A percentile compares a stretch with the other conserved stretches of the same genome.
These are phyloP conservation scores for Rhododendron ferrugineum DNA, from an alignment of 148 eudicot species.

Conservation along the genomic window DNA sequence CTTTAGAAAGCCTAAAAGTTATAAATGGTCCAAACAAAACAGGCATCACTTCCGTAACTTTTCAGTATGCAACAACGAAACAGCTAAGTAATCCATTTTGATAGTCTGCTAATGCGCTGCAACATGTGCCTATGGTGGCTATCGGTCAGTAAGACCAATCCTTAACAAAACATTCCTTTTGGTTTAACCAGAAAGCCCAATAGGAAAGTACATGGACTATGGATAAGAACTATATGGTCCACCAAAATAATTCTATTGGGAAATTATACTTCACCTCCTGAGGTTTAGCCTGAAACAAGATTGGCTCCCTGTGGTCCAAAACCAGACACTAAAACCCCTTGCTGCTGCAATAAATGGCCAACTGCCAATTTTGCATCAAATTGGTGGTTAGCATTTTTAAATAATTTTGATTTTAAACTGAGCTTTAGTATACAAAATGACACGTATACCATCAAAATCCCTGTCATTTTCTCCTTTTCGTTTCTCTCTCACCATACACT, in stretches of 20 bases:
- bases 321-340: not conserved
- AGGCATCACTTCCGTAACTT: not conserved
- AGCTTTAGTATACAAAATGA: not conserved
- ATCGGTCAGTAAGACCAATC: not conserved
- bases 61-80: not conserved
- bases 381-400: not conserved
- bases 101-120: not conserved
- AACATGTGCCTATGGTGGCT: not conserved
- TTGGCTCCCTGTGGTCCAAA: not conserved
- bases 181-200: not conserved
- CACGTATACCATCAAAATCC: not conserved
- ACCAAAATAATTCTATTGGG: no score
- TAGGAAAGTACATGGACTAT: no score
- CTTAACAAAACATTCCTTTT: not conserved
- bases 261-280: no score
- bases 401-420: not conserved
- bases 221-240: not conserved
- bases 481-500: not conserved
- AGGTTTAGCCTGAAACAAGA: not conserved
- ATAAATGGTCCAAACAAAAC: not conserved
- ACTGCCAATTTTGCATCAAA: not conserved
- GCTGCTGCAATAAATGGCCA: not conserved
- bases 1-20: not conserved
- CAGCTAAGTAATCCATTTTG: not conserved
- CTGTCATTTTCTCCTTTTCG: not conserved